Conservation (phyloP, 2,329 filamentous ascomycete genomes). For the Coniochaeta sp. region DNA sequence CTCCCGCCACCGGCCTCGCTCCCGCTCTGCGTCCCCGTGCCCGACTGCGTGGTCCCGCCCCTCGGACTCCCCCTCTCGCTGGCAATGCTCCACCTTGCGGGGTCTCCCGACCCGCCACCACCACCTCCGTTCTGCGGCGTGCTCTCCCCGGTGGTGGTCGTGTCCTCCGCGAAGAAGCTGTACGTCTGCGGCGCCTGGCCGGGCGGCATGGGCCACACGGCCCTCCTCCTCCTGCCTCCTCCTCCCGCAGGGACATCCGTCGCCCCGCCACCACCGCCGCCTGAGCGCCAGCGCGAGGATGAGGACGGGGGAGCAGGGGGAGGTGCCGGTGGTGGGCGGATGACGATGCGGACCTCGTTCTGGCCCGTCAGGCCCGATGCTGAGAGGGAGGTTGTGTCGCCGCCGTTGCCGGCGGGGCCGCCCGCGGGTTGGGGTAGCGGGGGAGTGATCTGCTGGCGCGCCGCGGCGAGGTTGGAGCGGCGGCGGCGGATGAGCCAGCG, state of each 20-base stretch:
- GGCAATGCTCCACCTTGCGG: conserved; percentile 18
- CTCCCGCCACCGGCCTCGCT: conserved; percentile 14
- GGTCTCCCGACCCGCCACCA: conserved; percentile 5
- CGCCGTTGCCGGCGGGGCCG: not conserved
- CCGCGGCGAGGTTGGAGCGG: conserved; percentile 6
- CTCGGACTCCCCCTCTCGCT: conserved; percentile 16
- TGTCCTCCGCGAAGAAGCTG: conserved; percentile 18
- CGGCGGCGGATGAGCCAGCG: conserved; percentile 10
- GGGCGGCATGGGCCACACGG: conserved; percentile 20
- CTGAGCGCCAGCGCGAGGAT: too few species aligned
- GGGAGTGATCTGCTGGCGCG: conserved; percentile 8
- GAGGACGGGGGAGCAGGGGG: too few species aligned
- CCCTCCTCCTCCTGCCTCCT: not conserved
- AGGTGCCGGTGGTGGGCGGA: conserved; percentile 17
- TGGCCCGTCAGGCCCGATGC: conserved; percentile 11
- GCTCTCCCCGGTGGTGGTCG: conserved; percentile 11
- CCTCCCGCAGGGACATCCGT: too few species aligned
- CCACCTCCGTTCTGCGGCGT: conserved; percentile 4
- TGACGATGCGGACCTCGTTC: conserved; percentile 23
- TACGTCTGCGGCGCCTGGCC: conserved; percentile 16
- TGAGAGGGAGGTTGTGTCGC: not conserved
- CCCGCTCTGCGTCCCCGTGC: conserved; percentile 22
- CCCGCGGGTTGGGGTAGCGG: conserved; percentile 1
- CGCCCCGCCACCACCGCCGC: too few species aligned
- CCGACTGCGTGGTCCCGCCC: conserved; percentile 20